Percentiles rank a stretch among this genome's conserved stretches.
phyloP scores from a whole-genome alignment of 768 basidiomycete species.

The Psilocybe cubensis region DNA sequence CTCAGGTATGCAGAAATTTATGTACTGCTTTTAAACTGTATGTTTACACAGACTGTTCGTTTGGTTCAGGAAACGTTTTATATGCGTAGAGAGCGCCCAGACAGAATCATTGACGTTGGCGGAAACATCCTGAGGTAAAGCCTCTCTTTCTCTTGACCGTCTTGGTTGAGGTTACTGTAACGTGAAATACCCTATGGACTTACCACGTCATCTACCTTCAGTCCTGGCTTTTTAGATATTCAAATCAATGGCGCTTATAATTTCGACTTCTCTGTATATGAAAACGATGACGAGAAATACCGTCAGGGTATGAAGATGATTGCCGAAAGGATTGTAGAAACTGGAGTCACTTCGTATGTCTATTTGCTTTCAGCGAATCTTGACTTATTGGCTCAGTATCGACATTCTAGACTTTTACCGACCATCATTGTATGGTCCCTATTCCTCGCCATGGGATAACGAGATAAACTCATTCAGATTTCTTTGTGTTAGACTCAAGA shows the following conservation, averaged over 20 bases:
- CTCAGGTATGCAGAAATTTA: conserved; percentile 52
- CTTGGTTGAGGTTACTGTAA: not conserved
- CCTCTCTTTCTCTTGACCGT: not conserved
- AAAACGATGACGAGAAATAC: conserved; percentile 71
- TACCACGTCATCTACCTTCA: conserved; percentile 27
- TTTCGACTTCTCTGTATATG: conserved; percentile 86
- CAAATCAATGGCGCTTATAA: conserved; percentile 92
- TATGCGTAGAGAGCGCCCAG: conserved; percentile 60
- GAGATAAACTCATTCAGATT: not conserved
- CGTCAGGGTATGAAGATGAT: conserved; percentile 67
- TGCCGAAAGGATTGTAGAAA: conserved; percentile 79
- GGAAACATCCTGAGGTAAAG: conserved; percentile 77
- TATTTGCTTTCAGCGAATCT: not conserved
- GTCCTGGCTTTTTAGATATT: conserved; percentile 85
- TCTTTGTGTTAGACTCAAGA: conserved; percentile 69
- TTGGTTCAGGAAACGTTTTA: conserved; percentile 66
- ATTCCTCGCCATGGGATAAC: not conserved
- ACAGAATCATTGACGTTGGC: conserved; percentile 64
- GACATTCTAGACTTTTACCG: conserved; percentile 51
- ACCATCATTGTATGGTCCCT: conserved; percentile 66
- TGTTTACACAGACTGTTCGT: conserved; percentile 11
- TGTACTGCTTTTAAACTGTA: not conserved
- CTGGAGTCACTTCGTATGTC: conserved; percentile 85
- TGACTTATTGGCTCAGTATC: conserved; percentile 15
- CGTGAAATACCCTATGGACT: not conserved